Base-by-base conservation (phyloP, 768 basidiomycete genomes). In the Sistotremastrum suecicum region DNA sequence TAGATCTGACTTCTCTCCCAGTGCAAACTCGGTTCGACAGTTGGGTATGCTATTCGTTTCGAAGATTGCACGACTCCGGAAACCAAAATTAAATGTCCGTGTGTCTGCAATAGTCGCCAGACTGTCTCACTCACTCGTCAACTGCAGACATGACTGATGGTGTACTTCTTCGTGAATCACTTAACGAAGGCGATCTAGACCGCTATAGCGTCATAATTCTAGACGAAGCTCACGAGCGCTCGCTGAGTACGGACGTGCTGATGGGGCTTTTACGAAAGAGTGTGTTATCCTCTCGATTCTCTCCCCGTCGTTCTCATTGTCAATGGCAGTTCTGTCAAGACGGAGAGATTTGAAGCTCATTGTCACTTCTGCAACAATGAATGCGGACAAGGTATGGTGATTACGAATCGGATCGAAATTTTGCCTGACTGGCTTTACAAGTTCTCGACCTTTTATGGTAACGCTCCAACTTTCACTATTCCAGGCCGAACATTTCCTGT, bases 341-440 rank as follows among this genome's bases (percentile, higher is more conserved):
- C 70, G 95, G 49, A 70, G 92, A 46, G 95, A 99, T 59, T 67
- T 98, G 38, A 98, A 90, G 61, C 76, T 99, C 38, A 90, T 99
- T 52, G 91, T 99, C 36, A 98, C 95, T 1, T 98, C 95, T 5
- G 95, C 95, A 3, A 99, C 95, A 3, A 99, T 99, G 95, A 99
- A 99, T 59, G 87, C 95, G 1, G 91, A 95, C 42, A 99, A 99
- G 79, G 91, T 86, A 52, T 43, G 66, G 29, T 8, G 9, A 3
- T 20, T 20, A 3, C 5, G 8, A 28, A 31, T 11, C 11, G 7
- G 0, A 31, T 32, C 32, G 3, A 29, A 3, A 12, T 28, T 5
- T 8, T 10, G 11, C 35, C 32, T 20, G 7, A 4, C 38, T 34
- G 8, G 29, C 3, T 29, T 42, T 2, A 7, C n/a, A 7, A 91